Evolutionary conservation across 2,329 filamentous ascomycete genomes (phyloP).

Genomic region (Penicillium italicum): DNA sequence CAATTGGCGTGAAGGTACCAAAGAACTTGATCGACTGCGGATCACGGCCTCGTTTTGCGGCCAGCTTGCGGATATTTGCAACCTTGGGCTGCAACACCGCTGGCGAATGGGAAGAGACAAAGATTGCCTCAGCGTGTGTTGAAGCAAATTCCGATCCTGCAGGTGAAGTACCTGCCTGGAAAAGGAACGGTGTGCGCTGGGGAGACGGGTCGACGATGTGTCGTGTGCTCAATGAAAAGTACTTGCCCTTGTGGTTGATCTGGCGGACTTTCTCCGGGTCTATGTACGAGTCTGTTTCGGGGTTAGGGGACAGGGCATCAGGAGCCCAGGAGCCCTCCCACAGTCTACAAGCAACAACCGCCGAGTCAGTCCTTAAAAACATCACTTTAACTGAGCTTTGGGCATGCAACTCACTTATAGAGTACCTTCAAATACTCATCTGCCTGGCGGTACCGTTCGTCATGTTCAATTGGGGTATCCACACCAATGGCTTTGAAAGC

Average conservation of each 20-base stretch:
- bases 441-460: constrained; percentile 58
- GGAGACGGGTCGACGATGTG: constrained; percentile 55
- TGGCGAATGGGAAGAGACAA: constrained; percentile 55
- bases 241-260: constrained; percentile 60
- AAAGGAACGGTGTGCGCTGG: constrained; percentile 56
- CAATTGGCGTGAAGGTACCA: constrained; percentile 49
- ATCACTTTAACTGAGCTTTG: not conserved
- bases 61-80: constrained; percentile 51
- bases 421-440: constrained; percentile 61
- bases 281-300: constrained; percentile 54
- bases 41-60: constrained; percentile 52
- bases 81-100: constrained; percentile 50
- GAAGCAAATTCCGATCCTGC: constrained; percentile 57
- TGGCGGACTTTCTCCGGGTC: constrained; percentile 58
- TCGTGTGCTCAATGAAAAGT: constrained; percentile 45
- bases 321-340: constrained; percentile 57
- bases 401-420: constrained; percentile 51
- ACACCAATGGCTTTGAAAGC: constrained; percentile 62
- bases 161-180: constrained; percentile 58
- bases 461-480: constrained; percentile 57
- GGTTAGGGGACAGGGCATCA: constrained; percentile 55
- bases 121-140: constrained; percentile 59
- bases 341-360: constrained; percentile 33
- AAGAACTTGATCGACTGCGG: constrained; percentile 57
- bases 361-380: not conserved